Conservation (phyloP, 352 stramenopile species). For the Globisporangium viniferum region DNA sequence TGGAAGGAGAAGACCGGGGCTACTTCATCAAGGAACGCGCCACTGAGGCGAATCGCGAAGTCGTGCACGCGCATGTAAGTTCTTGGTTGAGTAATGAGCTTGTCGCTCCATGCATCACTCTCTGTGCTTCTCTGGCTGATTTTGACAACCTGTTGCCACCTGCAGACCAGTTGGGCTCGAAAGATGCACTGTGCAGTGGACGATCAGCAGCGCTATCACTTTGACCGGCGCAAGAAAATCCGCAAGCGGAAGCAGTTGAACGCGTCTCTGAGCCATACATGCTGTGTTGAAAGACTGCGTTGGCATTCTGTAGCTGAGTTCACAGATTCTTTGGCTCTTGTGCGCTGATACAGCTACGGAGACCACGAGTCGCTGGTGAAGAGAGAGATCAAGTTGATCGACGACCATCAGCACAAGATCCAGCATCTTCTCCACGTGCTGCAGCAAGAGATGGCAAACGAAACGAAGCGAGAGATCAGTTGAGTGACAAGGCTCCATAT, state of each 20-base stretch:
- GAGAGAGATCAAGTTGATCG: conserved; percentile 30
- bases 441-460: conserved; percentile 53
- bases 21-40: conserved; percentile 35
- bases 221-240: conserved; percentile 34
- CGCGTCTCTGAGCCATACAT: conserved; percentile 7
- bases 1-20: conserved; percentile 29
- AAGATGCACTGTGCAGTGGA: conserved; percentile 47
- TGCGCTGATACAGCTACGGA: neutral
- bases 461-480: conserved; percentile 63
- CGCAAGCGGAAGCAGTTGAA: conserved; percentile 6
- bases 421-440: conserved; percentile 54
- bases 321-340: neutral
- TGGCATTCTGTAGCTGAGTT: neutral
- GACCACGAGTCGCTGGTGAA: conserved; percentile 1
- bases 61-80: conserved; percentile 28
- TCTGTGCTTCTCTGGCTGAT: neutral
- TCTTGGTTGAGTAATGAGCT: neutral
- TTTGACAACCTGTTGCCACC: neutral
- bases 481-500: neutral
- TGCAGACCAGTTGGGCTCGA: conserved; percentile 33
- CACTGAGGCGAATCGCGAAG: conserved; percentile 21
- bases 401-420: conserved; percentile 52
- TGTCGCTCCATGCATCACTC: conserved; percentile 7
- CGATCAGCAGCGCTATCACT: conserved; percentile 42
- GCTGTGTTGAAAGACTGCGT: neutral